A percentile compares a stretch with the other conserved stretches of the same genome.
Evolutionary conservation across 192 early-diverging fungal genomes (phyloP).

Genomic region (Podila horticola): DNA sequence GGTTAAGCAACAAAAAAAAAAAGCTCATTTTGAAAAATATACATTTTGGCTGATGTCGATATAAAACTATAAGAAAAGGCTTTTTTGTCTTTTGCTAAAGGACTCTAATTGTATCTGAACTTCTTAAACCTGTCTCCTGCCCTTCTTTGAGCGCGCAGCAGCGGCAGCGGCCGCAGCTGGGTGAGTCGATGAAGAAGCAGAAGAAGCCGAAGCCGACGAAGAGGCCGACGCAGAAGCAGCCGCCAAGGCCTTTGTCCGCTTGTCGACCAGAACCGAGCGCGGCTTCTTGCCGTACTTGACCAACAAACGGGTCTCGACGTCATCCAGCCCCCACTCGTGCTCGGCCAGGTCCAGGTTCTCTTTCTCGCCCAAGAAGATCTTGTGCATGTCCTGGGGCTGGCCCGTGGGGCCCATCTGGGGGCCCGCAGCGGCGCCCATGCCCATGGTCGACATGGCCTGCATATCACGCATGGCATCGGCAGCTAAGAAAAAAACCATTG

Average conservation of each 20-base stretch:
- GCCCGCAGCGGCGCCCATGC: conserved; percentile 69
- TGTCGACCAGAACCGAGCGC: conserved; percentile 31
- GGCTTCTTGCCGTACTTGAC: conserved; percentile 76
- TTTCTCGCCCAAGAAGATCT: conserved; percentile 88
- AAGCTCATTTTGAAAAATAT: no score
- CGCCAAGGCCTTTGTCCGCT: conserved; percentile 30
- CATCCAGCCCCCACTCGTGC: conserved; percentile 84
- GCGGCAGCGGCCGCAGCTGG: conserved; percentile 16
- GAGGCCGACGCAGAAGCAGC: neutral
- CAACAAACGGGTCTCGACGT: conserved; percentile 83
- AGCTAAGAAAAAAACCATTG: conserved; percentile 55
- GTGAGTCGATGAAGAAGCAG: neutral
- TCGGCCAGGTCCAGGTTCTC: conserved; percentile 86
- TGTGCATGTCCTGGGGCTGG: conserved; percentile 85
- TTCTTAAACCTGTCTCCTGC: conserved; percentile 34
- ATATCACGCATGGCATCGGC: conserved; percentile 90
- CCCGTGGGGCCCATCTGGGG: conserved; percentile 64
- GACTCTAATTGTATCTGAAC: neutral
- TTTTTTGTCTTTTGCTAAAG: neutral
- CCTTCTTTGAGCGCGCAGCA: conserved; percentile 36
- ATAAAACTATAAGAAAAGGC: neutral
- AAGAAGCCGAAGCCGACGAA: neutral
- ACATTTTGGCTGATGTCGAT: no score
- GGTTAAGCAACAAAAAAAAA: no score
- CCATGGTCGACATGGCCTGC: conserved; percentile 91